Evolutionary conservation across 1,284 basidiomycete genomes (phyloP).

Genomic region (Ustilago nuda): DNA sequence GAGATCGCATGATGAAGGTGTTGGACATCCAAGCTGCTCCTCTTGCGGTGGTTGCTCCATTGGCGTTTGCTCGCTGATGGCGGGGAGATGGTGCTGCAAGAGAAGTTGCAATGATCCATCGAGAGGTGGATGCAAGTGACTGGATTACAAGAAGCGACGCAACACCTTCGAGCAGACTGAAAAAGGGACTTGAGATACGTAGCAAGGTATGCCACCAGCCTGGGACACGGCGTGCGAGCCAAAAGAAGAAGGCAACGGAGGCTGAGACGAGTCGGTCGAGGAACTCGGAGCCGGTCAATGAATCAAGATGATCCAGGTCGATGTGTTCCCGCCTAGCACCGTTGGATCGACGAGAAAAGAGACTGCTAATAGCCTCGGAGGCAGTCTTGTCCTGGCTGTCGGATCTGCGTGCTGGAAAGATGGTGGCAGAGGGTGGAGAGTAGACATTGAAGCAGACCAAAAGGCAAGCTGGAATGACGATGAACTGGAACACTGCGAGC

Average conservation of each 20-base stretch:
- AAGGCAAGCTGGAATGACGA: constrained; percentile 64
- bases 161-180: constrained; percentile 67
- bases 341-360: constrained; percentile 22
- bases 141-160: constrained; percentile 67
- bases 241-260: constrained; percentile 52
- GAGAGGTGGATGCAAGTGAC: constrained; percentile 56
- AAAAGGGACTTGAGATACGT: constrained; percentile 62
- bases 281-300: constrained; percentile 27
- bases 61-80: constrained; percentile 75
- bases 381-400: constrained; percentile 31
- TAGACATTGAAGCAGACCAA: constrained; percentile 66
- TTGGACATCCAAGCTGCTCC: constrained; percentile 40
- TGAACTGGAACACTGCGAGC: constrained; percentile 62
- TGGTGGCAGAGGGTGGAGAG: constrained; percentile 56
- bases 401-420: constrained; percentile 35
- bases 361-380: constrained; percentile 32
- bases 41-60: constrained; percentile 1
- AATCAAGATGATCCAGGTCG: constrained; percentile 18
- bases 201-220: constrained; percentile 64
- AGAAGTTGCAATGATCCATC: constrained; percentile 73
- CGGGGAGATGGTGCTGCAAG: constrained; percentile 78
- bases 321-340: background rate
- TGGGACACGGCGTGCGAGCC: constrained; percentile 56
- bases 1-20: constrained; percentile 50
- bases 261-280: constrained; percentile 30